phyloP scores from a whole-genome alignment of 306 rosid genomes.

The Lupinus albus region DNA sequence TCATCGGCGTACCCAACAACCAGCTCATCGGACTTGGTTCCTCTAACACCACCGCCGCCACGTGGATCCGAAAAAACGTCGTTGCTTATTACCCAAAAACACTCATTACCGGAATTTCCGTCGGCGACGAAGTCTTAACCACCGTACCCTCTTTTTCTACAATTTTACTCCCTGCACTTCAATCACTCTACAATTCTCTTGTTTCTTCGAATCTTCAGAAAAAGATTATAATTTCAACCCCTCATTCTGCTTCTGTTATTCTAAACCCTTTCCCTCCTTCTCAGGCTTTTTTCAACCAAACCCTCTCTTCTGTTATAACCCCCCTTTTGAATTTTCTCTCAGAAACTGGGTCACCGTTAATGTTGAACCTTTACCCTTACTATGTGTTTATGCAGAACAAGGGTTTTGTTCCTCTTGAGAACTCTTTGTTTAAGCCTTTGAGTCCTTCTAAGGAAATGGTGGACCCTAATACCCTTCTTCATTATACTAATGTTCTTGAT shows the following conservation, averaged over 20 bases:
- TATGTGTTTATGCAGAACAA: conserved; percentile 86
- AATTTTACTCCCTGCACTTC: conserved; percentile 67
- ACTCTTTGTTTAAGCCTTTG: conserved; percentile 72
- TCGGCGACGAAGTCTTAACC: conserved; percentile 86
- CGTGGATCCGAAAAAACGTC: conserved; percentile 74
- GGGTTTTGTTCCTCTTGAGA: conserved; percentile 73
- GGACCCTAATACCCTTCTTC: conserved; percentile 87
- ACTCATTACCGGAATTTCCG: conserved; percentile 62
- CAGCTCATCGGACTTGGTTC: conserved; percentile 85
- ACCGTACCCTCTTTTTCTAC: conserved; percentile 72
- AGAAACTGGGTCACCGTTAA: conserved; percentile 63
- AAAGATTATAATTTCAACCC: conserved; percentile 68
- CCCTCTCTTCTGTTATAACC: conserved; percentile 42
- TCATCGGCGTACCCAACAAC: conserved; percentile 78
- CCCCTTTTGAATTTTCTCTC: conserved; percentile 75
- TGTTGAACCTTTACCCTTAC: conserved; percentile 87
- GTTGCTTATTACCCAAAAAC: conserved; percentile 68
- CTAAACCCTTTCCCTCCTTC: conserved; percentile 87
- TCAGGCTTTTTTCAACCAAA: conserved; percentile 82
- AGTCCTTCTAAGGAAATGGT: conserved; percentile 77
- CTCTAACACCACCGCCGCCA: conserved; percentile 73
- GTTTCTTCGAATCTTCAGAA: conserved; percentile 64
- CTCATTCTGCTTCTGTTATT: conserved; percentile 68
- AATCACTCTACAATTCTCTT: conserved; percentile 66
- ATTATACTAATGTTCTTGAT: conserved; percentile 76